Evolutionary conservation across 148 eudicot genomes (phyloP), one percentile per base, ranked within the genome.

Genomic region (Amaranthus hypochondriacus): DNA sequence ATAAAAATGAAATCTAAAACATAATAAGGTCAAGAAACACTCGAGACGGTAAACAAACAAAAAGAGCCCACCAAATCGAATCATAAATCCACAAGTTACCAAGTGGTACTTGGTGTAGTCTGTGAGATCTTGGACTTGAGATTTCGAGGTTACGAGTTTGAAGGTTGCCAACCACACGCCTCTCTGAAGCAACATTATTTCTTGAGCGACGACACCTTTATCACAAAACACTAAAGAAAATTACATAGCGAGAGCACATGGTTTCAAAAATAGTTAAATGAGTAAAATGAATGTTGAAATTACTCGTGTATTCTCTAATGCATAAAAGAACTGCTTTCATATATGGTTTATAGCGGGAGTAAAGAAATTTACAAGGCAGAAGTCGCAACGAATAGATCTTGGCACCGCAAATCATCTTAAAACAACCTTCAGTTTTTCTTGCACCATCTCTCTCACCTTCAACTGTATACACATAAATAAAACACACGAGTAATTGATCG

Each of bases 391-490:
- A 18, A 66, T 9, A 8, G 66, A 67, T 73, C 52, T 21, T 47
- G 59, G 75, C 60, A 5, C 60, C 75, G 10, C 4, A 9, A 18
- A n/a, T 73, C 77, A 94, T 88, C 98, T 86, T 73, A 94, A 79
- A 71, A 84, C 92, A 59, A 94, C 96, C n/a, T 88, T 88, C 81
- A 91, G 65, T 86, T 94, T 87, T 76, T 74, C 80, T 81, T 91
- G 75, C 71, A 83, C 96, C 82, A 84, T 85, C 13, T 91, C 97
- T 77, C 95, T 77, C 66, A 91, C 98, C 73, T 87, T 92, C 88
- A 83, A 86, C 98, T 94, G 96, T 85, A 88, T 42, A 72, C 39
- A 28, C 39, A 28, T 28, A 0, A 52, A 68, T 15, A 67, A 28
- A 44, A 66, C 4, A n/a, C 46, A 2, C 1, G 39, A 28, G 50